These are phyloP conservation scores for Boletus rufocinnamomeus DNA, from an alignment of 768 basidiomycete species.

Conservation along the genomic window DNA sequence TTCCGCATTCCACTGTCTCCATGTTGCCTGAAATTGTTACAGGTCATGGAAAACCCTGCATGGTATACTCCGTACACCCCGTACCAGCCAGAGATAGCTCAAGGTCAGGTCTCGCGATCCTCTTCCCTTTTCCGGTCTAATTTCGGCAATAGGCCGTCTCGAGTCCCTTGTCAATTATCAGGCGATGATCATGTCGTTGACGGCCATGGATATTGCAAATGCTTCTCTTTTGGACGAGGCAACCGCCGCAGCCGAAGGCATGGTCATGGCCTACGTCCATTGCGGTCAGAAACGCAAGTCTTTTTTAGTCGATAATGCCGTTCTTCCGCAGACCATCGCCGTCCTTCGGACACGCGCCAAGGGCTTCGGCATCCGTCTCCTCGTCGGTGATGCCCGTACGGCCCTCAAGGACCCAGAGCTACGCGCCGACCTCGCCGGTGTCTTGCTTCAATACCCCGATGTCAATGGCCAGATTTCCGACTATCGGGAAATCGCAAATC, in stretches of 20 bases:
- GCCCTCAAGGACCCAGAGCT: constrained; percentile 54
- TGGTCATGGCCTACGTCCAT: constrained; percentile 89
- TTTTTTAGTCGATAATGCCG: constrained; percentile 83
- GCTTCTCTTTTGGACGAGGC: constrained; percentile 95
- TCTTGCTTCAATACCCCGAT: constrained; percentile 93
- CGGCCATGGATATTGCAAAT: constrained; percentile 93
- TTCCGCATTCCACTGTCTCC: background rate
- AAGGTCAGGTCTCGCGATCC: constrained; percentile 57
- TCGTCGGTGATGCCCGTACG: constrained; percentile 61
- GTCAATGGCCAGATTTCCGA: constrained; percentile 82
- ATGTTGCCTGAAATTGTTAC: constrained; percentile 6
- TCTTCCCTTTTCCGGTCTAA: constrained; percentile 12
- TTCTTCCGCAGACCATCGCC: constrained; percentile 85
- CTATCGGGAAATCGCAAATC: constrained; percentile 62
- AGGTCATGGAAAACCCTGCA: constrained; percentile 93
- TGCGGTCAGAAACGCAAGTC: constrained; percentile 71
- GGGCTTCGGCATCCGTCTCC: constrained; percentile 87
- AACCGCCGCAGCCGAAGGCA: constrained; percentile 93
- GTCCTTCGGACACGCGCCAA: constrained; percentile 90
- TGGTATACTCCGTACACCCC: constrained; percentile 99
- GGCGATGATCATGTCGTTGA: constrained; percentile 93
- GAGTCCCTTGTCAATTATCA: constrained; percentile 97
- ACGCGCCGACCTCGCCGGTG: constrained; percentile 72
- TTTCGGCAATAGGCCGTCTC: constrained; percentile 67
- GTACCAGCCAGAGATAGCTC: constrained; percentile 97